Conservation (phyloP, 495 filamentous ascomycete genomes). For the Neurospora tetrasperma region DNA sequence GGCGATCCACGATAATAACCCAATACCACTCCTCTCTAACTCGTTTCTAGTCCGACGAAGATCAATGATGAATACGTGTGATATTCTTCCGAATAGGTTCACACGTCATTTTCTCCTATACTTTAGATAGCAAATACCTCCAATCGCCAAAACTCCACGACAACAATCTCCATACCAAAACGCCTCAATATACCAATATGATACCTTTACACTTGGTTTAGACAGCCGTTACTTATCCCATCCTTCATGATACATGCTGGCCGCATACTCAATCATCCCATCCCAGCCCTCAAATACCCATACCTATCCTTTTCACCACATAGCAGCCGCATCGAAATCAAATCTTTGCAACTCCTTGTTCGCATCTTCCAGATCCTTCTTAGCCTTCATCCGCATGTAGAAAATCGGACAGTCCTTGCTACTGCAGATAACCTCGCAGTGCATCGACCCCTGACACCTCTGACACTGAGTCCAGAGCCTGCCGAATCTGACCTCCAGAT, state of each 20-base stretch:
- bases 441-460: conserved; percentile 92
- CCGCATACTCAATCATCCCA: not conserved
- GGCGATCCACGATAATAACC: no score
- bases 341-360: conserved; percentile 87
- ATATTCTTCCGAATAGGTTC: not conserved
- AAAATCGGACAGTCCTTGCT: conserved; percentile 97
- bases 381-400: conserved; percentile 99
- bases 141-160: not conserved
- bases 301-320: conserved; percentile 26
- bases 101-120: not conserved
- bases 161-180: not conserved
- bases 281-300: not conserved
- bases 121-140: not conserved
- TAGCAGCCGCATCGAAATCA: conserved; percentile 61
- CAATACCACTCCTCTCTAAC: no score
- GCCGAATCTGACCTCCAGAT: conserved; percentile 87
- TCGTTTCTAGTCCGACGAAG: no score
- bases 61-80: no score
- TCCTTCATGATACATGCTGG: not conserved
- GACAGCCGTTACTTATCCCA: not conserved
- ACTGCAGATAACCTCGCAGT: conserved; percentile 95
- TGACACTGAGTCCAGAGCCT: conserved; percentile 98
- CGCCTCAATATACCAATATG: not conserved
- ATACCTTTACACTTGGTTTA: not conserved
- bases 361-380: conserved; percentile 94